These are phyloP conservation scores for Starmerella khaoyaiensis DNA, from an alignment of 805 yeast genomes.

Conservation along the genomic window DNA sequence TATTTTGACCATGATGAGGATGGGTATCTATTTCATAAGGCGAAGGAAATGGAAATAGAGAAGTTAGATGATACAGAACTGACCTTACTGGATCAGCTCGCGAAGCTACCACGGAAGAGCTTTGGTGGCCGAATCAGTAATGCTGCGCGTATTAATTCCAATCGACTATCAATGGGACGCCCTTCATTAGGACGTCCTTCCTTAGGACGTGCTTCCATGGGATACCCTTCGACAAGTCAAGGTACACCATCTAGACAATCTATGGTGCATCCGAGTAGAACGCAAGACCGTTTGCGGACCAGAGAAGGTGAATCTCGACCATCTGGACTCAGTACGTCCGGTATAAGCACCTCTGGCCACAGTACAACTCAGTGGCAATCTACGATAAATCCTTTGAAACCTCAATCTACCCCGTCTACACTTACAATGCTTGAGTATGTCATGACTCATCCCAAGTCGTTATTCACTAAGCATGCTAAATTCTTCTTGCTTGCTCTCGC, in stretches of 20 bases:
- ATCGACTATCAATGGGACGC: slow-evolving; percentile 9
- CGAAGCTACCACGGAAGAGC: slow-evolving; percentile 19
- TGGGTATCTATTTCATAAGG: slow-evolving; percentile 23
- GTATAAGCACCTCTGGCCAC: too few species aligned
- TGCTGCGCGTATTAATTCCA: slow-evolving; percentile 7
- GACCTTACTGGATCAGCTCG: slow-evolving; percentile 19
- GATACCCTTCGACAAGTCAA: slow-evolving; percentile 5
- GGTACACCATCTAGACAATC: slow-evolving; percentile 3
- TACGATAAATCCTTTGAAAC: slow-evolving; percentile 36
- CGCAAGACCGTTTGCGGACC: too few species aligned
- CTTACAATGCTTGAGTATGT: slow-evolving; percentile 54
- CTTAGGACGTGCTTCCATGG: slow-evolving; percentile 10
- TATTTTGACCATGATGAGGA: slow-evolving; percentile 24
- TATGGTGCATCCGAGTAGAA: slow-evolving; percentile 2
- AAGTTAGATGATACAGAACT: slow-evolving; percentile 12
- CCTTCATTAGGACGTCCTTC: slow-evolving; percentile 8
- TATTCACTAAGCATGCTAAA: slow-evolving; percentile 58
- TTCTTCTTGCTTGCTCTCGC: slow-evolving; percentile 75
- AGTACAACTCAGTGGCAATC: slow-evolving; percentile 33
- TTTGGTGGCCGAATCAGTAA: slow-evolving; percentile 18
- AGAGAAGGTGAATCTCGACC: slow-evolving; percentile 9
- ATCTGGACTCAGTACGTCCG: slow-evolving; percentile 4
- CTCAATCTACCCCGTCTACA: slow-evolving; percentile 40
- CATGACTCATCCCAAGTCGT: slow-evolving; percentile 55
- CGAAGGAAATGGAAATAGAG: slow-evolving; percentile 9